Conservation (phyloP, 2,329 filamentous ascomycete species). For the Ophiostoma piceae region DNA sequence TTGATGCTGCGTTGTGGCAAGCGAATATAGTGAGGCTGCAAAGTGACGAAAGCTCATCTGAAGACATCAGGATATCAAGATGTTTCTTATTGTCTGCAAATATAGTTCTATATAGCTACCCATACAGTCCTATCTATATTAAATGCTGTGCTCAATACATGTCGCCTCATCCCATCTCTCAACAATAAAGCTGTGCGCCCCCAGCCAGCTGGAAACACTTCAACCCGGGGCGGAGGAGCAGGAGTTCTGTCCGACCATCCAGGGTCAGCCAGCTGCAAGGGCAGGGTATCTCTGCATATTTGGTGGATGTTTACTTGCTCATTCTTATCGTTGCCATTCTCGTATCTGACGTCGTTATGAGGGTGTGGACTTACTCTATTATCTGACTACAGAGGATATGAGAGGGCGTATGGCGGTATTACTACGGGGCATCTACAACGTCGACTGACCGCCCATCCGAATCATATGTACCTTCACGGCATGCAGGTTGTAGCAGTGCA, state of each 20-base stretch:
- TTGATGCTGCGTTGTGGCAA: not conserved
- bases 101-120: not conserved
- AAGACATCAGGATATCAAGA: no score
- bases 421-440: not conserved
- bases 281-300: not conserved
- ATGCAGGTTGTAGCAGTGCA: not conserved
- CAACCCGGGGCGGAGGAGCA: not conserved
- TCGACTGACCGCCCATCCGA: not conserved
- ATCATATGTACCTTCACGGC: not conserved
- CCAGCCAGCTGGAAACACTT: constrained; percentile 1
- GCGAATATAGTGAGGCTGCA: not conserved
- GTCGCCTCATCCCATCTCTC: not conserved
- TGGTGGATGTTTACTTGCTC: no score
- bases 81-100: no score
- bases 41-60: not conserved
- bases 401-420: not conserved
- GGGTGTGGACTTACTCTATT: not conserved
- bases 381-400: not conserved
- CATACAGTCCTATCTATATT: not conserved
- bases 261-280: not conserved
- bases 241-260: constrained; percentile 5
- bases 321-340: not conserved
- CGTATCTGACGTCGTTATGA: not conserved
- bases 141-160: not conserved
- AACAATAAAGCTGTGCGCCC: not conserved